Base-by-base conservation (phyloP, 2,329 filamentous ascomycete genomes). In the Eurotiales sp. region DNA sequence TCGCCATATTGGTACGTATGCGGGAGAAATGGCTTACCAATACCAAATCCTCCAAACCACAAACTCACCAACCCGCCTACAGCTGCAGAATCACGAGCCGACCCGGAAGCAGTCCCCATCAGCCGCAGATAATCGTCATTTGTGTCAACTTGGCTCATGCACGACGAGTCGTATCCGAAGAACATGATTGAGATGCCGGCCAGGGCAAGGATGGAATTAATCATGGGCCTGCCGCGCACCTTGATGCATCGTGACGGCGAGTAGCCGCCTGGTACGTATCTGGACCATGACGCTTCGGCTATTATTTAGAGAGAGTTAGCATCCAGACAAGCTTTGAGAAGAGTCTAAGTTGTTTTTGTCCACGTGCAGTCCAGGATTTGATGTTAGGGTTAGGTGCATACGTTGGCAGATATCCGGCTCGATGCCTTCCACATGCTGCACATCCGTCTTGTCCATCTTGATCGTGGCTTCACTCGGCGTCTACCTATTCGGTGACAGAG, bases 81-180 rank as follows among this genome's bases (percentile, higher is more conserved):
- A 3, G 55, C 58, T 4, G 61, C 61, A 11, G 61, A 56, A 47
- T 63, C 60, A 32, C 58, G 44, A 34, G 49, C 46, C 14, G 58
- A 56, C 11, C 59, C 60, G 40, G 50, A 19, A 23, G 46, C 49
- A 27, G 54, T 47, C 10, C 55, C 55, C 60, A 64, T 61, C 17
- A 48, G 51, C 7, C 55, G 30, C 50, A 61, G 48, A 50, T 64
- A 64, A 48, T 62, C 53, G 21, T 54, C 47, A 49, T 64, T 63
- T 34, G 53, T 61, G 30, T 62, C 62, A 29, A 64, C 60, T 41
- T 60, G 58, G 46, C 55, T 57, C 61, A 64, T 64, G 8, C 61
- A 56, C 1, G 56, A 55, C 2, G 61, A 56, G 41, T 64, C 61
- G 41, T 58, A 56, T 7, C 59, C 59, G 30, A 61, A 61, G 44